Conservation (phyloP, 1,284 basidiomycete genomes). For the Ustilago tritici region DNA sequence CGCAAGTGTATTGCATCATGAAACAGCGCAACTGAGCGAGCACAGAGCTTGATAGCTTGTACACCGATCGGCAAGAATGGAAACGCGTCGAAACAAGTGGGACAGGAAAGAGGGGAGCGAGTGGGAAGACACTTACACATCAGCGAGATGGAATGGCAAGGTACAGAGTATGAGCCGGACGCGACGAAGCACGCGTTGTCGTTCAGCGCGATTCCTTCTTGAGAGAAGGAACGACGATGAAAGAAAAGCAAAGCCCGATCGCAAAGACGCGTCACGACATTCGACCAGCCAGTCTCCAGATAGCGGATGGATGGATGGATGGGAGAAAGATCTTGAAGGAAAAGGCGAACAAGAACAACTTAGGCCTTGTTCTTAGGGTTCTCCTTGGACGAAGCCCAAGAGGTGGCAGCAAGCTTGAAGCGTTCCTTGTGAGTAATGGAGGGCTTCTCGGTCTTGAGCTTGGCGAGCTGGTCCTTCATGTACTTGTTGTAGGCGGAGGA, state of each 20-base stretch:
- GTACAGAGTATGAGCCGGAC: not conserved
- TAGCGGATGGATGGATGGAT: constrained; percentile 11
- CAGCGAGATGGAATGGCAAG: constrained; percentile 8
- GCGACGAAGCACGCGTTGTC: not conserved
- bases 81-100: constrained; percentile 10
- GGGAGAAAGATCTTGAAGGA: not conserved
- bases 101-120: not conserved
- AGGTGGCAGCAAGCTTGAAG: constrained; percentile 60
- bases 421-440: constrained; percentile 59
- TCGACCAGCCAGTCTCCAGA: not conserved
- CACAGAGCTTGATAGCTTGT: not conserved
- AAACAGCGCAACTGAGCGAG: not conserved
- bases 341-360: not conserved
- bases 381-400: constrained; percentile 55
- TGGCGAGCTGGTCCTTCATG: constrained; percentile 58
- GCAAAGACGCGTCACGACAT: constrained; percentile 1
- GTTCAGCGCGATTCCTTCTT: not conserved
- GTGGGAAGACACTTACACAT: constrained; percentile 8
- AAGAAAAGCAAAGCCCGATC: not conserved
- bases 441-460: constrained; percentile 60
- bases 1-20: not conserved
- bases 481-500: constrained; percentile 51
- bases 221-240: not conserved
- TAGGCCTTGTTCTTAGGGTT: constrained; percentile 61
- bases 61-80: not conserved